These are phyloP conservation scores for Hanseniaspora uvarum DNA, from an alignment of 1,139 yeast genomes.

Conservation along the genomic window DNA sequence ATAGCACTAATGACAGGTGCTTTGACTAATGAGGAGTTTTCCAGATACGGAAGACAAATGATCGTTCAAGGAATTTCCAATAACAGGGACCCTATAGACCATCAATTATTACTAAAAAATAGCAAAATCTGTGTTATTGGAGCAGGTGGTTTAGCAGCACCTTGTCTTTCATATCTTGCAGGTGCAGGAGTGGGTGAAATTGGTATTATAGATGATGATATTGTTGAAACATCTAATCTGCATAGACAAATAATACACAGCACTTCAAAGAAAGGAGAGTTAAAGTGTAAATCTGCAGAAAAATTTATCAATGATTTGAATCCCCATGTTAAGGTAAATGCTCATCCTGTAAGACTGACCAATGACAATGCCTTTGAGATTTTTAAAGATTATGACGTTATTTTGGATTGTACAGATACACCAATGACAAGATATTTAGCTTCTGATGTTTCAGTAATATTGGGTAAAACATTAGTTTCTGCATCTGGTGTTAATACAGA, in stretches of 20 bases:
- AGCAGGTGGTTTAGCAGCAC: conserved; percentile 95
- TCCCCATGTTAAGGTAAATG: conserved; percentile 49
- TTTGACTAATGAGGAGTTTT: conserved; percentile 49
- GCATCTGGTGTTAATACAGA: conserved; percentile 89
- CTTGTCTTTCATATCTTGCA: conserved; percentile 71
- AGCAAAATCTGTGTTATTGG: conserved; percentile 71
- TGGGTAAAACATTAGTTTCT: conserved; percentile 65
- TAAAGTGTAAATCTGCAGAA: conserved; percentile 72
- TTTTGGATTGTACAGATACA: conserved; percentile 90
- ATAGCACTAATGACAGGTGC: conserved; percentile 15
- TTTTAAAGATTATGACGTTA: conserved; percentile 54
- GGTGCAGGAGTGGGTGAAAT: conserved; percentile 82
- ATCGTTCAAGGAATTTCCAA: conserved; percentile 36
- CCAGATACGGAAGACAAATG: conserved; percentile 89
- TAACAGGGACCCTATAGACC: conserved; percentile 8
- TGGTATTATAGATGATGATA: conserved; percentile 82
- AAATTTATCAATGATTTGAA: conserved; percentile 45
- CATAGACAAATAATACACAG: conserved; percentile 84
- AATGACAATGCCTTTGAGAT: conserved; percentile 55
- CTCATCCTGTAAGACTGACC: conserved; percentile 45
- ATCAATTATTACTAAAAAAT: conserved; percentile 48
- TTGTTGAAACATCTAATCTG: conserved; percentile 71
- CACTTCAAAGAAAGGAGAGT: conserved; percentile 51
- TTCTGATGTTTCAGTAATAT: conserved; percentile 70
- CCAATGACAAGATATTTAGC: conserved; percentile 80